A percentile compares a stretch with the other conserved stretches of the same genome.
phyloP scores from a whole-genome alignment of 495 filamentous ascomycete species.

The Filosporella fistucella region DNA sequence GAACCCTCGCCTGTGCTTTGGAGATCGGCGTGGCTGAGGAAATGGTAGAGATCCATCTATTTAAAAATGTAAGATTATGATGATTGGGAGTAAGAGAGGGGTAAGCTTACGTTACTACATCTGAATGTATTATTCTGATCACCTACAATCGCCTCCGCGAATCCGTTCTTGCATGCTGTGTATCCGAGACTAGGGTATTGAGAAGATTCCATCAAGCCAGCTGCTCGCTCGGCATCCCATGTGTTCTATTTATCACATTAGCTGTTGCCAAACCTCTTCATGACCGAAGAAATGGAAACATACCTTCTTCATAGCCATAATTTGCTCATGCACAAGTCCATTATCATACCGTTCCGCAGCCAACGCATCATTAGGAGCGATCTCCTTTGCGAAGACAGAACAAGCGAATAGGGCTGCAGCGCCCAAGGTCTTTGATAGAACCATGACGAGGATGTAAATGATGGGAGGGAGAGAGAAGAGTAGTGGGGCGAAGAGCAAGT shows the following conservation, averaged over 20 bases:
- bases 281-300: not conserved
- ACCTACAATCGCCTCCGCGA: slow-evolving; percentile 34
- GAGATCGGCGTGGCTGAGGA: slow-evolving; percentile 44
- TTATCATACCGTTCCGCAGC: slow-evolving; percentile 36
- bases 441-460: no score
- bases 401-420: slow-evolving; percentile 25
- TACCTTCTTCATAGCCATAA: slow-evolving; percentile 41
- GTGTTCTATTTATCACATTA: slow-evolving; percentile 12
- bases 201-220: slow-evolving; percentile 6
- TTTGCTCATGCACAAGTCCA: slow-evolving; percentile 39
- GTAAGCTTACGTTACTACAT: slow-evolving; percentile 44
- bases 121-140: slow-evolving; percentile 43
- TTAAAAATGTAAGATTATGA: not conserved
- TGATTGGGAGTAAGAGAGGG: not conserved
- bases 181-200: slow-evolving; percentile 21
- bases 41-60: slow-evolving; percentile 46
- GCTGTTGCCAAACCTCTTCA: not conserved
- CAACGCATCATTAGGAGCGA: slow-evolving; percentile 26
- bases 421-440: not conserved
- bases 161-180: slow-evolving; percentile 39
- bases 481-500: no score
- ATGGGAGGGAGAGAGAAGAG: no score
- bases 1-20: slow-evolving; percentile 31
- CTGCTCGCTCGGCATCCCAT: slow-evolving; percentile 3
- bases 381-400: slow-evolving; percentile 30